Base-by-base conservation (phyloP, 2,329 filamentous ascomycete genomes). In the Paracorniculantispora psalliotae region DNA sequence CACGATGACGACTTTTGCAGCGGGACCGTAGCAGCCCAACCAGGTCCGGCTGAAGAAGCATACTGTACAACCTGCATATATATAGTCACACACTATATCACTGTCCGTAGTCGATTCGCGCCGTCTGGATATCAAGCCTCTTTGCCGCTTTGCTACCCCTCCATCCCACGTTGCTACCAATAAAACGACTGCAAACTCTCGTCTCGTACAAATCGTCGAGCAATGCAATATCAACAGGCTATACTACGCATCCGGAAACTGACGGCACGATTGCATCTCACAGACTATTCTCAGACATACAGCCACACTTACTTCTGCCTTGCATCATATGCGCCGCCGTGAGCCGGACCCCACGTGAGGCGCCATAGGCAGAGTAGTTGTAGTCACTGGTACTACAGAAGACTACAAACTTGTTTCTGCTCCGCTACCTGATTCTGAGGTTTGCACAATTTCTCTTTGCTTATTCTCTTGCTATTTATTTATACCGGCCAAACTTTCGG, bases 51-150 rank as follows among this genome's bases (percentile, higher is more conserved):
- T 56, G 53, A 56, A 28, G 23, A 50, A 46, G 13, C 44, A 43
- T 26, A 35, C 52, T 44, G 35, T 26, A 47, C 39, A 50, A 57
- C 44, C 54, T 50, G 54, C 54, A 50, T 50, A 57, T 57, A 57
- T 57, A 57, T 57, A 57, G 54, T 57, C 33, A 43, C 51, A 41
- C 54, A 41, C 54, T 43, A 50, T 56, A 43, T 41, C 44, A 43
- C 41, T 25, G 43, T 23, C 37, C 17, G 37, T 44, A n/a, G 35
- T 37, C 25, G 35, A 50, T 43, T 50, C 43, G 23, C 39, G 33
- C 23, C 33, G 41, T n/a, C 15, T 28, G 39, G 23, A 21, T 41
- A 57, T 47, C 35, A 49, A 30, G 15, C 33, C 23, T 13, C 19
- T 23, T 13, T 30, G 46, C 35, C 25, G 46, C 46, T 30, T 47